Evolutionary conservation across 2,329 filamentous ascomycete species (phyloP).

Genomic region (Cladosporium austrohemisphaericum): DNA sequence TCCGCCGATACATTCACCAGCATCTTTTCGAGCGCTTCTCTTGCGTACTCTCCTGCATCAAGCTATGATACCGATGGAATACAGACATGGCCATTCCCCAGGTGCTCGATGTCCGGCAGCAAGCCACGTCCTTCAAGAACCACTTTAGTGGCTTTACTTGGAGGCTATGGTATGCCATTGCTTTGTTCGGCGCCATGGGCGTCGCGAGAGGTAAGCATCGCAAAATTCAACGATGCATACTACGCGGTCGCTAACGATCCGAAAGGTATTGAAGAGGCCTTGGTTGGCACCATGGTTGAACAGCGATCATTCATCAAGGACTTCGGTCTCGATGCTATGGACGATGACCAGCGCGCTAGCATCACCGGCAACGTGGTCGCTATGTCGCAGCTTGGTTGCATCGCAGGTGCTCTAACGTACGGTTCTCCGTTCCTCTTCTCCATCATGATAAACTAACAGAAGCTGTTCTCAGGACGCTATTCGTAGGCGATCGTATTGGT

Average conservation of each 20-base stretch:
- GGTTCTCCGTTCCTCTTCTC: not conserved
- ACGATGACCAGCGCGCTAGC: slow-evolving; percentile 54
- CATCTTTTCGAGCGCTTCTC: too few relatives aligned
- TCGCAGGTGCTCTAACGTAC: slow-evolving; percentile 55
- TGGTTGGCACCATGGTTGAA: slow-evolving; percentile 56
- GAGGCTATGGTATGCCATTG: slow-evolving; percentile 70
- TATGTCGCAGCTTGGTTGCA: slow-evolving; percentile 75
- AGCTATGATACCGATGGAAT: not conserved
- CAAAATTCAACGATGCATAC: not conserved
- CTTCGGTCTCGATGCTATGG: slow-evolving; percentile 56
- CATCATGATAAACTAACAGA: not conserved
- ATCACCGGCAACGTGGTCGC: slow-evolving; percentile 68
- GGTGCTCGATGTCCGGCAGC: not conserved
- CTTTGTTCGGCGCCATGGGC: slow-evolving; percentile 56
- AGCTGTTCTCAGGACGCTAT: slow-evolving; percentile 49
- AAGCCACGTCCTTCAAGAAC: not conserved
- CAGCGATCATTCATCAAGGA: slow-evolving; percentile 58
- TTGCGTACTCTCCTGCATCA: not conserved
- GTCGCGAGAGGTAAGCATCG: slow-evolving; percentile 58
- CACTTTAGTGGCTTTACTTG: slow-evolving; percentile 54
- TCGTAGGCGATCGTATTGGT: slow-evolving; percentile 43
- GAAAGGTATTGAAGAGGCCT: slow-evolving; percentile 61
- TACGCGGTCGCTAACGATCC: not conserved
- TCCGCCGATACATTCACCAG: too few relatives aligned
- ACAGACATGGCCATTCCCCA: not conserved